phyloP scores from a whole-genome alignment of 176 grass and related monocot species.

The Ensete glaucum region DNA sequence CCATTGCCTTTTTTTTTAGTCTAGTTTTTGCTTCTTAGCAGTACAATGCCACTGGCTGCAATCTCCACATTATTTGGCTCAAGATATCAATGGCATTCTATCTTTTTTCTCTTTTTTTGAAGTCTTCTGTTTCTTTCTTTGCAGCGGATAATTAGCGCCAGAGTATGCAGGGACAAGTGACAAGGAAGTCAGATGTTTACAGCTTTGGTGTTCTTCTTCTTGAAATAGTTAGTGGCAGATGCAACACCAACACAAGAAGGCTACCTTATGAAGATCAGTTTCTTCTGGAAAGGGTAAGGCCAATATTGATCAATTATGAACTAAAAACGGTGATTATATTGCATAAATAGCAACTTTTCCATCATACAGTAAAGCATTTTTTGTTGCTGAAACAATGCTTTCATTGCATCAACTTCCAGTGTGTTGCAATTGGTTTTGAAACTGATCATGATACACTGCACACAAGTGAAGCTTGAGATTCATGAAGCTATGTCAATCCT shows the following conservation, averaged over 20 bases:
- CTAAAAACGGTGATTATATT: not conserved
- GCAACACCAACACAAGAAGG: slow-evolving; percentile 60
- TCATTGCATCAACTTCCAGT: no score
- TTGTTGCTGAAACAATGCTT: no score
- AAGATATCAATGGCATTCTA: not conserved
- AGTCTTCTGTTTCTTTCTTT: not conserved
- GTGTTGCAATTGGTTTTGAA: no score
- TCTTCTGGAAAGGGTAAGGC: slow-evolving; percentile 74
- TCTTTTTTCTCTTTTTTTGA: not conserved
- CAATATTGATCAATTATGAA: no score
- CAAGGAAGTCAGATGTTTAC: slow-evolving; percentile 80
- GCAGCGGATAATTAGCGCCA: slow-evolving; percentile 70
- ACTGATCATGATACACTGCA: no score
- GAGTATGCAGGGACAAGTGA: slow-evolving; percentile 83
- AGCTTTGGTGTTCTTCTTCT: slow-evolving; percentile 79
- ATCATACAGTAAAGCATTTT: no score
- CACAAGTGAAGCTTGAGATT: no score
- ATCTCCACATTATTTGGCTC: not conserved
- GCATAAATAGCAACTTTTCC: not conserved
- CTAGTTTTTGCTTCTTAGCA: not conserved
- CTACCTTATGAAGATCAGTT: slow-evolving; percentile 69
- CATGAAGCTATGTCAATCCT: no score
- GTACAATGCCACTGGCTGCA: not conserved
- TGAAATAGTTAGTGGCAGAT: slow-evolving; percentile 75
- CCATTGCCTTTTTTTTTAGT: not conserved